Conservation (phyloP, 208 protist genomes). For the Leishmania aethiopica region DNA sequence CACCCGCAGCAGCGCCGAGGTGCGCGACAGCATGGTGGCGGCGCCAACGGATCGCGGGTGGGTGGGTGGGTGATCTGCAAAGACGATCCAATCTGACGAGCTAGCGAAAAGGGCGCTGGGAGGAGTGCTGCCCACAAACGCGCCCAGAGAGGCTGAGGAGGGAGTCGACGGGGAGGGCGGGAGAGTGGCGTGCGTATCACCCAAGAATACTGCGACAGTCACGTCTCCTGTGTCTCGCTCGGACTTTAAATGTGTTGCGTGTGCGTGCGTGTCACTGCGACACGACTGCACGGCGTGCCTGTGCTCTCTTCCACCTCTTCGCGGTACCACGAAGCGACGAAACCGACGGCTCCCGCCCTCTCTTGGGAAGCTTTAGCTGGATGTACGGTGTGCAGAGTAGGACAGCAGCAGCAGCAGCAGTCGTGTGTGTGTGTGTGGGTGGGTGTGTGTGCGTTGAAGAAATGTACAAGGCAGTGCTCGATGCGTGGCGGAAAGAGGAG, state of each 20-base stretch:
- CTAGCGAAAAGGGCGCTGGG: background rate
- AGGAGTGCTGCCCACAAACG: background rate
- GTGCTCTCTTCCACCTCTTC: background rate
- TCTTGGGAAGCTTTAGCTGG: background rate
- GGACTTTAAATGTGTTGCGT: background rate
- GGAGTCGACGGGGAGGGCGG: background rate
- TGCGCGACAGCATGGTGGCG: conserved; percentile 49
- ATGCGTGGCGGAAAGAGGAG: background rate
- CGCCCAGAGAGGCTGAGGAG: background rate
- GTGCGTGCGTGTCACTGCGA: background rate
- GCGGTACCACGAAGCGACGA: background rate
- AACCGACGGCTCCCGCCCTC: background rate
- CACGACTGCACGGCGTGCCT: background rate
- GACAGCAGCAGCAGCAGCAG: background rate
- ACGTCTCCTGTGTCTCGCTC: background rate
- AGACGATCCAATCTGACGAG: background rate
- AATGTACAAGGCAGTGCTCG: background rate
- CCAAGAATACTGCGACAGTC: background rate
- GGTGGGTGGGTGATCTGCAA: background rate
- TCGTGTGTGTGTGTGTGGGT: background rate
- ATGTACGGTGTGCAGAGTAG: background rate
- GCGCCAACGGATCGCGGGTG: background rate
- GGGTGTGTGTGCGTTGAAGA: background rate
- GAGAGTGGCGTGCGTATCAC: background rate
- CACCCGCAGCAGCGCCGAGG: conserved; percentile 38